Evolutionary conservation across 1,139 yeast species (phyloP).

Genomic region (Maudiozyma humilis): DNA sequence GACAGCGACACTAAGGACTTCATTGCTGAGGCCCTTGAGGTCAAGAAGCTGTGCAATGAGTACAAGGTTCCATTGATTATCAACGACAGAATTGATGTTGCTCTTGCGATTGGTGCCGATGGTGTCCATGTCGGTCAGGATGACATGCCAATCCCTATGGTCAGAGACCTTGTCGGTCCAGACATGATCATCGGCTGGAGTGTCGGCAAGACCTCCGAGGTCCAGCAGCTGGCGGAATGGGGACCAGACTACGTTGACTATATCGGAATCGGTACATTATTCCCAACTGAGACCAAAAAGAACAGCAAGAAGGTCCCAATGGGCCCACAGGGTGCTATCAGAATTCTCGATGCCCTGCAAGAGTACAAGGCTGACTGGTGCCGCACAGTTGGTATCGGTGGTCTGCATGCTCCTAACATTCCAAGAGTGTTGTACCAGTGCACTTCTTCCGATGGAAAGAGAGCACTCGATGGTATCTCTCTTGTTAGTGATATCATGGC

Average conservation of each 20-base stretch:
- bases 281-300: slow-evolving; percentile 68
- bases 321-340: slow-evolving; percentile 63
- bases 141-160: slow-evolving; percentile 65
- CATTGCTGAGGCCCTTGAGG: slow-evolving; percentile 48
- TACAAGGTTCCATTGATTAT: slow-evolving; percentile 70
- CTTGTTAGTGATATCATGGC: slow-evolving; percentile 86
- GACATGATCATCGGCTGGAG: slow-evolving; percentile 76
- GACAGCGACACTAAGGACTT: slow-evolving; percentile 60
- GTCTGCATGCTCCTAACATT: slow-evolving; percentile 60
- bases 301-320: slow-evolving; percentile 41
- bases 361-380: slow-evolving; percentile 35
- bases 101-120: slow-evolving; percentile 82
- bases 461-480: slow-evolving; percentile 67
- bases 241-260: slow-evolving; percentile 55
- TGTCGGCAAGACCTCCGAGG: slow-evolving; percentile 54
- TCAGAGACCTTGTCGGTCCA: slow-evolving; percentile 58
- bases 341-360: slow-evolving; percentile 44
- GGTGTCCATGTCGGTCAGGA: slow-evolving; percentile 94
- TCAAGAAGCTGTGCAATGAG: slow-evolving; percentile 53
- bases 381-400: slow-evolving; percentile 77
- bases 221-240: slow-evolving; percentile 45
- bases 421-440: slow-evolving; percentile 45
- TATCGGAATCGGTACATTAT: slow-evolving; percentile 81
- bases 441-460: slow-evolving; percentile 38
- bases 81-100: slow-evolving; percentile 84